Base-by-base conservation (phyloP, 2,329 filamentous ascomycete species). In the Colletotrichum zoysiae region DNA sequence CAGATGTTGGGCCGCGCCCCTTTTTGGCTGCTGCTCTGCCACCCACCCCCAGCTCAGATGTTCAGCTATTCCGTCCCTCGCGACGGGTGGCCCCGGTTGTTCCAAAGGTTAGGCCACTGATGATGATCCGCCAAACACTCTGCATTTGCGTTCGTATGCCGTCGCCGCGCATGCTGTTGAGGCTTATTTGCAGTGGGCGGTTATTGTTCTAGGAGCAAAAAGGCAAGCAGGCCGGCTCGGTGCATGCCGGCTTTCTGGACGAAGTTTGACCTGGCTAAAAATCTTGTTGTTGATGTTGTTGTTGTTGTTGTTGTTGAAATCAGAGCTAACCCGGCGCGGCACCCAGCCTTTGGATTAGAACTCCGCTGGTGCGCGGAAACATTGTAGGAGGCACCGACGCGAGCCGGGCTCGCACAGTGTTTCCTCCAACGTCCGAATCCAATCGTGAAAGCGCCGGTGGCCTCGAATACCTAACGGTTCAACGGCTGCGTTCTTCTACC, bases 1-100 rank as follows among this genome's bases (percentile, higher is more conserved):
- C 62, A 74, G 65, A 74, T 73, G 51, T 46, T 65, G 72, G 59
- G 65, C 50, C 62, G 53, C 51, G 53, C 71, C 63, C 61, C 62
- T 58, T 69, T 63, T 65, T 70, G 46, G 53, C 58, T 42, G 35
- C 20, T 44, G 46, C 53, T 71, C 11, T 5, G 30, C 30, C 30
- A 30, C 42, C 4, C 42, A 4, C 44, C 58, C 56, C 61, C 55
- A 53, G 65, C 64, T 48, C 26, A 35, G 65, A 63, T 68, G 38
- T 46, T 67, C 68, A 62, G 26, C 42, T 67, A 63, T 38, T 33
- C 68, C 61, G 64, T 38, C 48, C 64, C 61, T 46, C 57, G 59
- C 58, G 46, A 55, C 35, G 46, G 69, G 58, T 44, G 65, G 26
- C 69, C 57, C 53, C 35, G 33, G 35, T 53, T 16, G 51, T 53